These are phyloP conservation scores for Kurtzmaniella quercitrusa DNA, from an alignment of 1,139 yeast species.

Conservation along the genomic window DNA sequence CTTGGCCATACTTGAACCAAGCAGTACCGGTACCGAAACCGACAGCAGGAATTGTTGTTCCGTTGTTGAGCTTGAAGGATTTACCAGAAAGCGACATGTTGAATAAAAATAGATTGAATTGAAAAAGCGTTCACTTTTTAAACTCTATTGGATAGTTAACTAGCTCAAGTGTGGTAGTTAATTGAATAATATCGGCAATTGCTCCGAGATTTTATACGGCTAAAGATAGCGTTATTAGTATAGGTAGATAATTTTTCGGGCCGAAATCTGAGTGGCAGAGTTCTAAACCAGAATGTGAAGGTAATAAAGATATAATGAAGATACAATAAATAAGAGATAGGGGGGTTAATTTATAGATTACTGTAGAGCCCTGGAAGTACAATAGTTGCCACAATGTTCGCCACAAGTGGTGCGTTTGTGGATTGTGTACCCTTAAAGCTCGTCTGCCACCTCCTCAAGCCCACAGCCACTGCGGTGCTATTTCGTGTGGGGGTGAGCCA, in stretches of 20 bases:
- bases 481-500: not conserved
- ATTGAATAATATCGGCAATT: not conserved
- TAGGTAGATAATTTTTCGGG: too few species aligned
- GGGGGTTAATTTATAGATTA: too few species aligned
- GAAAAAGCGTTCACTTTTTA: too few species aligned
- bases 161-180: not conserved
- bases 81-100: constrained; percentile 11
- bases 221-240: not conserved
- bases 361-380: too few species aligned
- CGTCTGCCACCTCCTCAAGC: not conserved
- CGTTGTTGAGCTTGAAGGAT: constrained; percentile 19
- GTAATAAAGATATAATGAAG: too few species aligned
- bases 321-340: too few species aligned
- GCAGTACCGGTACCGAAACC: constrained; percentile 36
- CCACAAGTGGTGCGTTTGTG: not conserved
- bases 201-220: not conserved
- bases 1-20: constrained; percentile 25
- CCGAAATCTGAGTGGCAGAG: too few species aligned
- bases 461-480: not conserved
- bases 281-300: too few species aligned
- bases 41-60: constrained; percentile 24
- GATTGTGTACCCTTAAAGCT: not conserved
- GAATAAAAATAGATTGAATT: not conserved
- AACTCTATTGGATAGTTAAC: too few species aligned
- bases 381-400: too few species aligned